phyloP scores from a whole-genome alignment of 306 rosid species.

The Prunus fruticosa region DNA sequence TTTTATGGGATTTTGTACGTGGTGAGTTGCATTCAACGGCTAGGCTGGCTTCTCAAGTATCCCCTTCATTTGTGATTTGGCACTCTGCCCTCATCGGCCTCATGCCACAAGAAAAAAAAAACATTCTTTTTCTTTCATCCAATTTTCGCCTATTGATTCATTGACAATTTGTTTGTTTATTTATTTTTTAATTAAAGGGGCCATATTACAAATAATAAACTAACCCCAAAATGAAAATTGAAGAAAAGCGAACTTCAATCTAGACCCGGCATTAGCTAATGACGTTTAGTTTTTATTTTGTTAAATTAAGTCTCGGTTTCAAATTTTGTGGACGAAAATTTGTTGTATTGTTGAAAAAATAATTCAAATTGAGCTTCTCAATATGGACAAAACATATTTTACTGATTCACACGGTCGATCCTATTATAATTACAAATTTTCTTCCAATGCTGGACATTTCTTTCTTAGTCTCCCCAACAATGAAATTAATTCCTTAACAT shows the following conservation, averaged over 20 bases:
- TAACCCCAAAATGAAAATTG: too few relatives aligned
- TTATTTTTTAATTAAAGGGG: not conserved
- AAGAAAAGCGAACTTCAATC: too few relatives aligned
- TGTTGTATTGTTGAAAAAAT: too few relatives aligned
- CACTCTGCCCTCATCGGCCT: not conserved
- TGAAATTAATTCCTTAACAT: not conserved
- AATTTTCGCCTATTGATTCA: not conserved
- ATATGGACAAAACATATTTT: too few relatives aligned
- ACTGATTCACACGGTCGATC: not conserved
- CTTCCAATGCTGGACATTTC: not conserved
- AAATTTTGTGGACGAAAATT: too few relatives aligned
- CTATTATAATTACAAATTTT: not conserved
- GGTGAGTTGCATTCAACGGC: slow-evolving; percentile 49
- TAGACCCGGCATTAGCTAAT: too few relatives aligned
- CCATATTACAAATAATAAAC: not conserved
- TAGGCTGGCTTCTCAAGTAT: slow-evolving; percentile 29
- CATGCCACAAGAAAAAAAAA: not conserved
- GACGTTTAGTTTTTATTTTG: too few relatives aligned
- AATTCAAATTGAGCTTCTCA: too few relatives aligned
- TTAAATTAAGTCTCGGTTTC: too few relatives aligned
- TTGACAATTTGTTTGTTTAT: not conserved
- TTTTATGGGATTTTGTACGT: slow-evolving; percentile 41
- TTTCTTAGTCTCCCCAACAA: too few relatives aligned
- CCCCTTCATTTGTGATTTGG: slow-evolving; percentile 11
- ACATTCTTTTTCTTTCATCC: not conserved